phyloP scores from a whole-genome alignment of 2,329 filamentous ascomycete genomes.

The Phialocephala sp. region DNA sequence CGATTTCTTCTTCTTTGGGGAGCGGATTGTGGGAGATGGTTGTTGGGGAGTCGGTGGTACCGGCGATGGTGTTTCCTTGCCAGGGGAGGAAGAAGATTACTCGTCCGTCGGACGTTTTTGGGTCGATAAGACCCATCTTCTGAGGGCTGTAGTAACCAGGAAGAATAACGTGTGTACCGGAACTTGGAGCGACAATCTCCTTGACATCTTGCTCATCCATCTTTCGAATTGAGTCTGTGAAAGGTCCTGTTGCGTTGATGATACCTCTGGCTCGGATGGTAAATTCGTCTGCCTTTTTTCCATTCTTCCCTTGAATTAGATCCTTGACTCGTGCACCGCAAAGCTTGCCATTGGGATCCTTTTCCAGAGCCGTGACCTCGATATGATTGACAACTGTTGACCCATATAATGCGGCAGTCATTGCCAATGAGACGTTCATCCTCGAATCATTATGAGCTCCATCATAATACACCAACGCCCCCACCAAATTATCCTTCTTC shows the following conservation, averaged over 20 bases:
- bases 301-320: conserved; percentile 68
- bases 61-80: conserved; percentile 92
- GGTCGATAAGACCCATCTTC: conserved; percentile 88
- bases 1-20: conserved; percentile 82
- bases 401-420: conserved; percentile 88
- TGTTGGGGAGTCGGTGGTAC: conserved; percentile 82
- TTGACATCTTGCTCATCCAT: conserved; percentile 75
- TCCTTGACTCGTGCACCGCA: conserved; percentile 78
- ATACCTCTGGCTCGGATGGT: conserved; percentile 78
- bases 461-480: conserved; percentile 89
- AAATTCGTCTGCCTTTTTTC: conserved; percentile 66
- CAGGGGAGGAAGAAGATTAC: conserved; percentile 94
- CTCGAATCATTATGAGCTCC: conserved; percentile 91
- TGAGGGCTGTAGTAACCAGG: conserved; percentile 86
- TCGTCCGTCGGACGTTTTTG: conserved; percentile 83
- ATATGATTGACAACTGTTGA: conserved; percentile 83
- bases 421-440: conserved; percentile 88
- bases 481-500: conserved; percentile 77
- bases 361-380: conserved; percentile 78
- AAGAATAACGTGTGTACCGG: conserved; percentile 84
- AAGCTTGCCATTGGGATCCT: conserved; percentile 73
- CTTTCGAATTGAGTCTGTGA: conserved; percentile 84
- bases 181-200: conserved; percentile 85
- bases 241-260: conserved; percentile 89
- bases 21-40: conserved; percentile 75